Conservation (phyloP, 352 stramenopile genomes). For the Thalassiosira livingstoniorum region DNA sequence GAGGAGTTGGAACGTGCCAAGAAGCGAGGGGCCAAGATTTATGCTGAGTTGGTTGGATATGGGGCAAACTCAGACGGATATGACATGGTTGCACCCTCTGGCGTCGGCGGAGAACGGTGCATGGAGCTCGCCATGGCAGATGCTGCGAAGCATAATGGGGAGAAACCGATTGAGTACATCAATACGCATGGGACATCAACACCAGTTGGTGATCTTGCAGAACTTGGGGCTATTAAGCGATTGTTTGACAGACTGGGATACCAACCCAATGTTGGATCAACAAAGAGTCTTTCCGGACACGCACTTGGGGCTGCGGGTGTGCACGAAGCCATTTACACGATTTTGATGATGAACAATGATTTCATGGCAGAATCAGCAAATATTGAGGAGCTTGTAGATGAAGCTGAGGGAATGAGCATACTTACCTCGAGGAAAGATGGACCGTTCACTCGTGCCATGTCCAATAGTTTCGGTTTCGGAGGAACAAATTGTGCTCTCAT, state of each 20-base stretch:
- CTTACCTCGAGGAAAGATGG: slow-evolving; percentile 84
- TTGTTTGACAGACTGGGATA: slow-evolving; percentile 87
- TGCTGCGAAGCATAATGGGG: slow-evolving; percentile 65
- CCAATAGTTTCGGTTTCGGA: slow-evolving; percentile 90
- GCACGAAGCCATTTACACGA: slow-evolving; percentile 87
- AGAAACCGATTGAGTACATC: slow-evolving; percentile 95
- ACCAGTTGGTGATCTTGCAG: slow-evolving; percentile 93
- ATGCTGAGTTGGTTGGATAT: slow-evolving; percentile 91
- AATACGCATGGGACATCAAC: slow-evolving; percentile 98
- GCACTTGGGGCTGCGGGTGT: slow-evolving; percentile 85
- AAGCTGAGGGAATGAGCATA: slow-evolving; percentile 87
- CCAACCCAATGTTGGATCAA: slow-evolving; percentile 85
- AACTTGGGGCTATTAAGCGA: slow-evolving; percentile 93
- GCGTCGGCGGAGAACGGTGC: slow-evolving; percentile 86
- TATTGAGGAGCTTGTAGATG: slow-evolving; percentile 87
- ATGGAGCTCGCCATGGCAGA: slow-evolving; percentile 93
- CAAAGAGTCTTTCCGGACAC: slow-evolving; percentile 85
- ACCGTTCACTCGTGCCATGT: slow-evolving; percentile 84
- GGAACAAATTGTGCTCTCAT: slow-evolving; percentile 89
- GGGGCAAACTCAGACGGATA: slow-evolving; percentile 92
- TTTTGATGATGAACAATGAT: slow-evolving; percentile 88
- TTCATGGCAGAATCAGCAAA: slow-evolving; percentile 88
- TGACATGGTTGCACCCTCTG: slow-evolving; percentile 88
- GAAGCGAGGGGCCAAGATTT: slow-evolving; percentile 95
- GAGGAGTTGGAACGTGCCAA: slow-evolving; percentile 95